A percentile compares a stretch with the other conserved stretches of the same genome.
Conservation (phyloP, 225 moss, liverwort and hornwort genomes). For the Neckera pumila region DNA sequence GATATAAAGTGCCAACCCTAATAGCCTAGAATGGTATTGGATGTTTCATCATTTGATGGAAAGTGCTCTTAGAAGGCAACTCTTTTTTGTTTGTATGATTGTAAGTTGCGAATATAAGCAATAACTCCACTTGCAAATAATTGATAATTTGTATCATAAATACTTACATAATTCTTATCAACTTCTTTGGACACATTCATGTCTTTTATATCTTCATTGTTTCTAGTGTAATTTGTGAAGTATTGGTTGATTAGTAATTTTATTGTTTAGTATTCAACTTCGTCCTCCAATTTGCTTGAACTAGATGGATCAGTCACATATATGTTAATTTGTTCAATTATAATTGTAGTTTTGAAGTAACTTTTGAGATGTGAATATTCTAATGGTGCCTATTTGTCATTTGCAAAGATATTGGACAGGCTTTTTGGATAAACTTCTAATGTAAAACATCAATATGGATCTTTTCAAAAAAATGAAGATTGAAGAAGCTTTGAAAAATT, state of each 20-base stretch:
- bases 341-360: no score
- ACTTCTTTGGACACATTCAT: background rate
- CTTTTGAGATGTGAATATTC: background rate
- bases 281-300: background rate
- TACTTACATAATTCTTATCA: background rate
- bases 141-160: background rate
- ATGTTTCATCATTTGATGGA: no score
- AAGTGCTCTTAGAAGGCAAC: background rate
- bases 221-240: background rate
- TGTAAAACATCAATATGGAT: background rate
- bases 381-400: background rate
- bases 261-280: background rate
- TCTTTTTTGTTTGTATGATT: background rate
- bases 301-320: background rate
- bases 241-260: background rate
- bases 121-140: background rate
- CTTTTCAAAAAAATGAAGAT: background rate
- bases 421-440: background rate
- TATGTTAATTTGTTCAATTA: background rate
- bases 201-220: background rate
- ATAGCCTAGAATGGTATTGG: fast-evolving
- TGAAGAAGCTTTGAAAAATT: background rate
- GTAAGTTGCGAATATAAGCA: fast-evolving
- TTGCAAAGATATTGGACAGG: background rate
- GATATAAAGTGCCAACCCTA: fast-evolving